Percentiles rank a stretch among this genome's conserved stretches.
These are phyloP conservation scores for Melampsora larici-populina DNA, from an alignment of 1,284 basidiomycete genomes.

Conservation along the genomic window DNA sequence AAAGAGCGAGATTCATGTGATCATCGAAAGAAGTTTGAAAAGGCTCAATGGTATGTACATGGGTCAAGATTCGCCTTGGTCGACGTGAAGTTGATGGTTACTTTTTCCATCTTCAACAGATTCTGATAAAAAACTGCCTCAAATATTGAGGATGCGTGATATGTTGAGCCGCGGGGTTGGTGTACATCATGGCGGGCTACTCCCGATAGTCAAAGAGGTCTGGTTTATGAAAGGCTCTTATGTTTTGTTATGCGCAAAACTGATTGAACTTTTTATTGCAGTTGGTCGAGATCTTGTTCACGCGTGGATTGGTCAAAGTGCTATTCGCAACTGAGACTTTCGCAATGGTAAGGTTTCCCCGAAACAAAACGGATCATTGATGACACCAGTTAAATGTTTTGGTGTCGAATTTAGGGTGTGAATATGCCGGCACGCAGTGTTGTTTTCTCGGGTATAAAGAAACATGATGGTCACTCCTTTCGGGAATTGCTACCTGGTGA, in stretches of 20 bases:
- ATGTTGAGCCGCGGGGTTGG: slow-evolving; percentile 88
- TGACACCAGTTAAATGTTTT: not conserved
- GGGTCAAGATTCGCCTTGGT: not conserved
- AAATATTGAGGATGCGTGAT: slow-evolving; percentile 87
- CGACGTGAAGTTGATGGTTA: not conserved
- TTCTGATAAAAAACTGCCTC: slow-evolving; percentile 87
- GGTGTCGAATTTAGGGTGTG: slow-evolving; percentile 67
- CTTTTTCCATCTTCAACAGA: slow-evolving; percentile 58
- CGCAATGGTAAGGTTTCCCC: slow-evolving; percentile 71
- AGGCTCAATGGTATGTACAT: slow-evolving; percentile 72
- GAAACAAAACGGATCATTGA: not conserved
- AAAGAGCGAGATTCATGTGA: slow-evolving; percentile 94
- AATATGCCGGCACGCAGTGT: slow-evolving; percentile 99
- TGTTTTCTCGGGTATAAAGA: slow-evolving; percentile 90
- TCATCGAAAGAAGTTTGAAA: slow-evolving; percentile 84
- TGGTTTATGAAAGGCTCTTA: slow-evolving; percentile 43
- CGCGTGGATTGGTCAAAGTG: slow-evolving; percentile 91
- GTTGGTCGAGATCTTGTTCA: slow-evolving; percentile 95
- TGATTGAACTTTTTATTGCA: slow-evolving; percentile 51
- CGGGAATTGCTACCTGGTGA: slow-evolving; percentile 63
- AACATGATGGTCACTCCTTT: slow-evolving; percentile 92
- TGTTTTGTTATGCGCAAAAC: not conserved
- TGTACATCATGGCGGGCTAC: slow-evolving; percentile 92
- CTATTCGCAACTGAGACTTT: slow-evolving; percentile 99
- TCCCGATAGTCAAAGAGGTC: slow-evolving; percentile 96